These are phyloP conservation scores for Amborella trichopoda DNA, from an alignment of 164 flowering plant species.

Conservation along the genomic window DNA sequence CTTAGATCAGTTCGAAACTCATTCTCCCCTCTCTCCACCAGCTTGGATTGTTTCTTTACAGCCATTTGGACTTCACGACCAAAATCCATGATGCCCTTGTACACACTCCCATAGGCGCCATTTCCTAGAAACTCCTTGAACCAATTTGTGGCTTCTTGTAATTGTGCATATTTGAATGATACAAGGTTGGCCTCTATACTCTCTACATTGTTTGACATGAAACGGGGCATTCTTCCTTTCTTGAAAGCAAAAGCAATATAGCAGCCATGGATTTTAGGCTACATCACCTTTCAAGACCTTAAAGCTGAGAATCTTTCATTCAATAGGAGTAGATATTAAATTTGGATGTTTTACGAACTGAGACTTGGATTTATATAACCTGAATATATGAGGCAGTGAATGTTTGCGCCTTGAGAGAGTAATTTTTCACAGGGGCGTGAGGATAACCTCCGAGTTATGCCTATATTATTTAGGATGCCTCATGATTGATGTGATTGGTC, in stretches of 20 bases:
- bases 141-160: constrained; percentile 11
- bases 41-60: constrained; percentile 10
- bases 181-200: not conserved
- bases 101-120: constrained; percentile 9
- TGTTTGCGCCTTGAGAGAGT: too few relatives aligned
- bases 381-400: too few relatives aligned
- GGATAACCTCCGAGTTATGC: too few relatives aligned
- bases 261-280: too few relatives aligned
- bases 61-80: constrained; percentile 1
- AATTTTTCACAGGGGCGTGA: too few relatives aligned
- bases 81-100: constrained; percentile 5
- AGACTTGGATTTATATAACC: too few relatives aligned
- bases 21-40: constrained; percentile 2
- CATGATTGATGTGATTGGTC: too few relatives aligned
- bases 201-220: not conserved
- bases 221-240: not conserved
- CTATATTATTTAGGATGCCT: too few relatives aligned
- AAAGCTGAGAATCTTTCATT: too few relatives aligned
- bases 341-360: too few relatives aligned
- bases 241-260: not conserved
- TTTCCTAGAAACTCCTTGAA: constrained; percentile 9
- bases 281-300: too few relatives aligned
- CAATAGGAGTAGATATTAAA: too few relatives aligned
- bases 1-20: constrained; percentile 12
- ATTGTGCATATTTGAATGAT: constrained; percentile 10